Base-by-base conservation (phyloP, 768 basidiomycete species). In the Pleurotus sapidus region DNA sequence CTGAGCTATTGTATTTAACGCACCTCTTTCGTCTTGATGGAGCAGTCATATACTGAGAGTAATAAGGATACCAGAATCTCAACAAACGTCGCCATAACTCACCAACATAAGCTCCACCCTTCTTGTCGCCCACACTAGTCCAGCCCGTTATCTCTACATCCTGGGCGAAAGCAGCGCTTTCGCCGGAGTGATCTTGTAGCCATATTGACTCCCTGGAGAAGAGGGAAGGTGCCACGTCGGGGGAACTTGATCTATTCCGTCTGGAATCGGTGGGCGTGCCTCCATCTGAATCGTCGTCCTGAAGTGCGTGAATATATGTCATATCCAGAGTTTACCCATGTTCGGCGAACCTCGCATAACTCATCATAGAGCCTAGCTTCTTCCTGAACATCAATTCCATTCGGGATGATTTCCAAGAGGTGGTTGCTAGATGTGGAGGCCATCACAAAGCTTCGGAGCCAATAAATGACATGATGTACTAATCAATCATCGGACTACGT, bases 121-220 rank as follows among this genome's bases (percentile, higher is more conserved):
- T 74, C 40, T 76, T 77, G 62, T 89, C 88, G 0, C 88, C 88
- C 5, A 91, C 88, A 60, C 77, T 84, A 15, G 83, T 86, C 88
- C 88, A 90, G 0, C 88, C 89, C 8, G 74, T 74, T 17, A 90
- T 85, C 49, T 75, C 74, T 3, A 90, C 87, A 64, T 84, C 81
- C 50, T 82, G 78, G 3, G 89, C 82, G 63, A 91, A 90, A 1
- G 80, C 74, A 0, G 67, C 65, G 48, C 79, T 81, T 55, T 77
- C 75, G 0, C 83, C 83, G 0, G 74, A 76, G 57, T 83, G 83
- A 59, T 89, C 87, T 0, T 77, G 82, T 6, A 90, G 74, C 79
- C 84, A 89, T 23, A 90, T 91, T 47, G 49, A 49, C 46, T 89
- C 88, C 12, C 75, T 77, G 0, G 86, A 87, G 64, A 86, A 84